Conservation (phyloP, 208 protist genomes). For the Wallacemonas sp. region DNA sequence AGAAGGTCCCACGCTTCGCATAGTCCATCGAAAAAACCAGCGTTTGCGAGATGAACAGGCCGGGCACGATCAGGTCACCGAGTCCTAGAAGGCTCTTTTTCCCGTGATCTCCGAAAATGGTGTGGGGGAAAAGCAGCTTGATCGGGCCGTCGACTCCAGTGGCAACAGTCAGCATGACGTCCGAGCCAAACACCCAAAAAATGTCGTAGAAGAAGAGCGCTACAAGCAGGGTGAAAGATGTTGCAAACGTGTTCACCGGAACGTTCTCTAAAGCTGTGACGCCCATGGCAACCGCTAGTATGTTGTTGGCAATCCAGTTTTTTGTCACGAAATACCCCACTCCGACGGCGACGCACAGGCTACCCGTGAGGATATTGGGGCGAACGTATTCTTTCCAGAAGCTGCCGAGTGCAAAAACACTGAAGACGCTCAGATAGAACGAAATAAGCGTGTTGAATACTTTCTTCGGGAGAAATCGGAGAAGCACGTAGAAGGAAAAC, state of each 20-base stretch:
- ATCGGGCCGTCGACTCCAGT: constrained; percentile 95
- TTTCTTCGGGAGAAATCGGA: constrained; percentile 82
- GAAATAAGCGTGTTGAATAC: constrained; percentile 73
- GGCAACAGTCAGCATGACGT: constrained; percentile 96
- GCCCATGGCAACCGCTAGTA: constrained; percentile 92
- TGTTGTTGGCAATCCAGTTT: constrained; percentile 95
- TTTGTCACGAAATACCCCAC: constrained; percentile 69
- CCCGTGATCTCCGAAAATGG: constrained; percentile 67
- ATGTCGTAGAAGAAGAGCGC: constrained; percentile 98
- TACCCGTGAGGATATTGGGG: constrained; percentile 70
- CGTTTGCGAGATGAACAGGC: constrained; percentile 94
- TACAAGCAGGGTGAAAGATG: constrained; percentile 76
- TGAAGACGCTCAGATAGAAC: constrained; percentile 71
- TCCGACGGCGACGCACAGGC: constrained; percentile 56
- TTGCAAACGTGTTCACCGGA: constrained; percentile 58
- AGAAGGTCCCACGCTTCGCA: constrained; percentile 69
- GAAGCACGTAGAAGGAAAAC: constrained; percentile 73
- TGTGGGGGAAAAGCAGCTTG: constrained; percentile 94
- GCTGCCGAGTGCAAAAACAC: constrained; percentile 60
- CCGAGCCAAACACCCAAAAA: constrained; percentile 98
- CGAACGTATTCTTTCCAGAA: constrained; percentile 61
- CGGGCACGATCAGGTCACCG: constrained; percentile 97
- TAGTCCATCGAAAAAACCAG: constrained; percentile 89
- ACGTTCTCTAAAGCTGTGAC: constrained; percentile 69
- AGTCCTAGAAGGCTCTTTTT: constrained; percentile 94